Evolutionary conservation across 768 basidiomycete species (phyloP).

Genomic region (Omphalotus guepiniiformis): DNA sequence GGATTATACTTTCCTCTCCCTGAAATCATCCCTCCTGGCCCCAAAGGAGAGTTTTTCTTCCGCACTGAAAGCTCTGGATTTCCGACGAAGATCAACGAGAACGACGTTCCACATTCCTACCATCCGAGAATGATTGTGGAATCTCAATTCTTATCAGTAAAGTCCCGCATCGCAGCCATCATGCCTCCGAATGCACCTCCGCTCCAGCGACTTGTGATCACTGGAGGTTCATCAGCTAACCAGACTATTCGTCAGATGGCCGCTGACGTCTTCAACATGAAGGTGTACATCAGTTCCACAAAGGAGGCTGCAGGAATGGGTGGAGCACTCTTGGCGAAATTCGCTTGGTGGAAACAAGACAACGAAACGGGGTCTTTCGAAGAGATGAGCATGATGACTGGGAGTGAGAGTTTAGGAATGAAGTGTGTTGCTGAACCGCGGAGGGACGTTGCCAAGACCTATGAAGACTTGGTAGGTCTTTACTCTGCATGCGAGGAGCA

Average conservation of each 20-base stretch:
- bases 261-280: conserved; percentile 76
- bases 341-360: conserved; percentile 32
- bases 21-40: conserved; percentile 83
- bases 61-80: conserved; percentile 25
- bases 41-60: conserved; percentile 70
- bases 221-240: conserved; percentile 78
- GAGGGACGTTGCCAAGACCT: conserved; percentile 40
- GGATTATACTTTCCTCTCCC: conserved; percentile 82
- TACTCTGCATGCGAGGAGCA: conserved; percentile 57
- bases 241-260: conserved; percentile 66
- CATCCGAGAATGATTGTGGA: conserved; percentile 79
- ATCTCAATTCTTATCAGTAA: conserved; percentile 81
- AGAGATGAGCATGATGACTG: conserved; percentile 46
- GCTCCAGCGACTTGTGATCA: conserved; percentile 66
- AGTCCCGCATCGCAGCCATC: conserved; percentile 64
- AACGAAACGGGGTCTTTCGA: conserved; percentile 46
- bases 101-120: conserved; percentile 35
- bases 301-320: conserved; percentile 73
- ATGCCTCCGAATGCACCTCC: conserved; percentile 49
- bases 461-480: conserved; percentile 45
- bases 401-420: conserved; percentile 46
- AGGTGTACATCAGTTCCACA: conserved; percentile 62
- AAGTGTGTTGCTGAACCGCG: conserved; percentile 60
- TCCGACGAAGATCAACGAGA: conserved; percentile 25
- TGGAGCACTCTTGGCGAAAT: conserved; percentile 68